Evolutionary conservation across 345 rosid species (phyloP).

Genomic region (Arabis hirsuta): DNA sequence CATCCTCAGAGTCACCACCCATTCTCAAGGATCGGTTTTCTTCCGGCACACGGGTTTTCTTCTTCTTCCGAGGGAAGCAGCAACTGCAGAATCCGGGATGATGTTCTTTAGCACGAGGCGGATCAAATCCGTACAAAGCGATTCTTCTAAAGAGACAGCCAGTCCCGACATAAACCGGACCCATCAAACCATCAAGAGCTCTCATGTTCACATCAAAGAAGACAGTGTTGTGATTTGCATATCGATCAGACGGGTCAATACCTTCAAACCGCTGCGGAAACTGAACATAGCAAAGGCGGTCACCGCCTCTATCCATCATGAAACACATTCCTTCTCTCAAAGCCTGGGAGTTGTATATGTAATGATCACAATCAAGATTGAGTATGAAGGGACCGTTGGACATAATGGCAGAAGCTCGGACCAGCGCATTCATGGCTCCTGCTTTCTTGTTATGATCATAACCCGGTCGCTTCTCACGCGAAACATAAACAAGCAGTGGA

Average conservation of each 20-base stretch:
- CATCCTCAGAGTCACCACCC: constrained; percentile 94
- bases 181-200: constrained; percentile 98
- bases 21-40: constrained; percentile 87
- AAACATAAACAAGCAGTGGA: constrained; percentile 91
- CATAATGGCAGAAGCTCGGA: constrained; percentile 98
- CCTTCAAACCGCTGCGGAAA: constrained; percentile 99
- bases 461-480: constrained; percentile 98
- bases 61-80: constrained; percentile 69
- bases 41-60: constrained; percentile 63
- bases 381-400: constrained; percentile 97
- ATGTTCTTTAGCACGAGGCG: constrained; percentile 87
- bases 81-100: constrained; percentile 80
- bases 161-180: constrained; percentile 96
- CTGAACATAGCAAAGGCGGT: constrained; percentile 91
- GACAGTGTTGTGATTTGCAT: constrained; percentile 96
- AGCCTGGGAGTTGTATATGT: constrained; percentile 95
- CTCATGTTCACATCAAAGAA: constrained; percentile 99
- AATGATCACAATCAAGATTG: constrained; percentile 98
- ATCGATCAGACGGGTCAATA: constrained; percentile 97
- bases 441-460: constrained; percentile 99
- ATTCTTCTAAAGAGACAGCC: constrained; percentile 95
- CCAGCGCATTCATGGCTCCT: constrained; percentile 98
- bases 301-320: constrained; percentile 99
- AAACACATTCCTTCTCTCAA: constrained; percentile 99
- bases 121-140: constrained; percentile 92